Conservation (phyloP, 345 rosid genomes). For the Microthlaspi erraticum region DNA sequence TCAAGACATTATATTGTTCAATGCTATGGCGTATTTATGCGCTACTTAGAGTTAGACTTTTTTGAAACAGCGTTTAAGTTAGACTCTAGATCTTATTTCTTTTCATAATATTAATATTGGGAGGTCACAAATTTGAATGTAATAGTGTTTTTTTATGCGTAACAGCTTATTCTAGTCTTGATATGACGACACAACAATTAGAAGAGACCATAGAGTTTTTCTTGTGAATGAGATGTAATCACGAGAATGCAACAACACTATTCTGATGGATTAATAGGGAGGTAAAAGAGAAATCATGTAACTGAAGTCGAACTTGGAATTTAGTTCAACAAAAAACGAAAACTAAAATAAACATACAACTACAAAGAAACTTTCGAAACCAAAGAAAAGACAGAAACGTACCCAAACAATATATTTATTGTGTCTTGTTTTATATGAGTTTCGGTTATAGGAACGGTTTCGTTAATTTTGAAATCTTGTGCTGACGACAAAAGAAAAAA, state of each 20-base stretch:
- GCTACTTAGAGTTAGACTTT: too few species aligned
- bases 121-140: slow-evolving; percentile 18
- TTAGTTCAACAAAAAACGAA: neutral
- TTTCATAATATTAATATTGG: neutral
- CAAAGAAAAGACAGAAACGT: slow-evolving; percentile 34
- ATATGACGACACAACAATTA: slow-evolving; percentile 11
- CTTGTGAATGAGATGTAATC: neutral
- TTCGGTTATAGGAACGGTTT: slow-evolving; percentile 50
- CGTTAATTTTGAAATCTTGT: slow-evolving; percentile 40
- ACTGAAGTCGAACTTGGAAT: slow-evolving; percentile 14
- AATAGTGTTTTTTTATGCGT: neutral
- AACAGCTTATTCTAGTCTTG: neutral
- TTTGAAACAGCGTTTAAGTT: slow-evolving; percentile 1
- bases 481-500: slow-evolving; percentile 29
- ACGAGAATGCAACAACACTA: neutral
- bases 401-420: slow-evolving; percentile 8
- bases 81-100: neutral
- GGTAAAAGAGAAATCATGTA: neutral
- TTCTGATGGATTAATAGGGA: slow-evolving; percentile 7
- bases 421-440: slow-evolving; percentile 41
- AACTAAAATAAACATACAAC: neutral
- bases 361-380: slow-evolving; percentile 32
- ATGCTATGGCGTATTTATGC: neutral
- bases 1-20: slow-evolving; percentile 24
- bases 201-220: neutral